A percentile compares a stretch with the other conserved stretches of the same genome.
Conservation (phyloP, 805 yeast genomes). For the Kluyveromyces nonfermentans region DNA sequence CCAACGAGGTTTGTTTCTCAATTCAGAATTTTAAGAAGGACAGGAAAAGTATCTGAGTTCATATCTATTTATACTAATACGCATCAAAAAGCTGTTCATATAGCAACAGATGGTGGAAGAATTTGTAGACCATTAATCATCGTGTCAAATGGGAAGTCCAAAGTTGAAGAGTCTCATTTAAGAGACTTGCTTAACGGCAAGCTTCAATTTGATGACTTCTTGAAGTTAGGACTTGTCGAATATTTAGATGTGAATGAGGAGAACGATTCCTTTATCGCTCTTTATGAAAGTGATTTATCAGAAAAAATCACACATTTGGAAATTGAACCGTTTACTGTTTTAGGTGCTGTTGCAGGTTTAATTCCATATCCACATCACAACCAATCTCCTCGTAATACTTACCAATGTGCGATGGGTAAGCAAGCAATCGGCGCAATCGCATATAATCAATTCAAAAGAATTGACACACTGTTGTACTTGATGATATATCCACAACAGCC, state of each 20-base stretch:
- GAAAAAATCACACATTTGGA: constrained; percentile 75
- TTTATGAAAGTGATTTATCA: constrained; percentile 62
- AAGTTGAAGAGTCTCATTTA: constrained; percentile 66
- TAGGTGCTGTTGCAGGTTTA: constrained; percentile 97
- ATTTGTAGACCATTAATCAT: constrained; percentile 94
- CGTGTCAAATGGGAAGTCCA: constrained; percentile 61
- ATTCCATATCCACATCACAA: constrained; percentile 99
- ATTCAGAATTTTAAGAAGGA: constrained; percentile 73
- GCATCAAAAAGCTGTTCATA: constrained; percentile 89
- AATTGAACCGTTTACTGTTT: constrained; percentile 93
- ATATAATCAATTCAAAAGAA: constrained; percentile 90
- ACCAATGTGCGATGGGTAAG: constrained; percentile 99
- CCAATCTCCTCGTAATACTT: constrained; percentile 98
- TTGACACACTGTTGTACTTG: constrained; percentile 84
- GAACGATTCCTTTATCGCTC: constrained; percentile 85
- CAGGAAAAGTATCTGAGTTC: constrained; percentile 80
- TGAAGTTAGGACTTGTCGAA: constrained; percentile 80
- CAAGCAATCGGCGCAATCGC: constrained; percentile 99
- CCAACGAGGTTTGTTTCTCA: constrained; percentile 73
- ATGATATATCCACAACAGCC: constrained; percentile 99
- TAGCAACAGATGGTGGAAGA: constrained; percentile 98
- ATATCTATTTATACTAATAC: constrained; percentile 83
- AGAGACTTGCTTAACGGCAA: constrained; percentile 51
- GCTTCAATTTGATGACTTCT: constrained; percentile 85
- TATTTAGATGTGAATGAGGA: constrained; percentile 96